Conservation (phyloP, 805 yeast species). For the Candida patagonica region DNA sequence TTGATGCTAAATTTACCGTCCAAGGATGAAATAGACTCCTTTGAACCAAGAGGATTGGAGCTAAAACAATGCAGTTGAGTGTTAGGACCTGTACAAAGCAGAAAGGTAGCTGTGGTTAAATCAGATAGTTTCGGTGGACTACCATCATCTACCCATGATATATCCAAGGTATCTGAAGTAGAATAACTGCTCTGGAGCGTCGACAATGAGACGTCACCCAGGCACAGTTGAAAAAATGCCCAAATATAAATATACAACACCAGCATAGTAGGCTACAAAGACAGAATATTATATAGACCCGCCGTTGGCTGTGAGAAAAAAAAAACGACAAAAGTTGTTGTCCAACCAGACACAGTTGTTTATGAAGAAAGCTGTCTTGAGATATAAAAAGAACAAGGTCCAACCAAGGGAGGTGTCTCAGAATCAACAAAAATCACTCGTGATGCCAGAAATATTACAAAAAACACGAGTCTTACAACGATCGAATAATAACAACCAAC, state of each 20-base stretch:
- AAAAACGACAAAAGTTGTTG: no score
- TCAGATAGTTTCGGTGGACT: slow-evolving; percentile 37
- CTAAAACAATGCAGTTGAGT: slow-evolving; percentile 35
- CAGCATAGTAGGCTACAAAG: background rate
- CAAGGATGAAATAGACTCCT: slow-evolving; percentile 1
- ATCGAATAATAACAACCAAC: no score
- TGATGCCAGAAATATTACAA: no score
- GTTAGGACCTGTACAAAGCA: slow-evolving; percentile 63
- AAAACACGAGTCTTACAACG: no score
- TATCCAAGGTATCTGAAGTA: slow-evolving; percentile 20
- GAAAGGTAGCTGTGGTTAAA: slow-evolving; percentile 39
- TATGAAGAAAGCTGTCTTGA: no score
- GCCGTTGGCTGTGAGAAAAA: no score
- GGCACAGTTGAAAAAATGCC: slow-evolving; percentile 8
- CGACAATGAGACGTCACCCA: slow-evolving; percentile 42
- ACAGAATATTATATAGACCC: no score
- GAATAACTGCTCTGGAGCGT: slow-evolving; percentile 28
- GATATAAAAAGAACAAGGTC: no score
- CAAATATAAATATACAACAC: background rate
- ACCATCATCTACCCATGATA: slow-evolving; percentile 54
- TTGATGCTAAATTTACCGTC: slow-evolving; percentile 28
- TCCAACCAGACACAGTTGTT: no score
- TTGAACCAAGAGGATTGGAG: slow-evolving; percentile 22
- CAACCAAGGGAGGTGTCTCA: no score
- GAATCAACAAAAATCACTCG: no score